Conservation (phyloP, 768 basidiomycete genomes). For the Lactarius hengduanensis region DNA sequence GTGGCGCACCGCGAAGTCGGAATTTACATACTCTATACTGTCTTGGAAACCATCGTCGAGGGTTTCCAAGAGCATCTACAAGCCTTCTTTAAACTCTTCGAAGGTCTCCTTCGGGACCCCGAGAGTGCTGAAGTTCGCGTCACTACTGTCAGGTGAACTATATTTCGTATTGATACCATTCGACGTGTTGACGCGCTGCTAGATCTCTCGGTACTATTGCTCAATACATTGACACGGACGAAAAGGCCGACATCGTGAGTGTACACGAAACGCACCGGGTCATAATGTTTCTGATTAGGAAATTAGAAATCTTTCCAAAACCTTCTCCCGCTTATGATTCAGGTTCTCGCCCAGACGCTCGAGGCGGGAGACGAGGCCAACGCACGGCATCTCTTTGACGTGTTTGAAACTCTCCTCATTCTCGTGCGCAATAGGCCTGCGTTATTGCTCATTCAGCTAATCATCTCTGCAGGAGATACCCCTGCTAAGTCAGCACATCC, state of each 20-base stretch:
- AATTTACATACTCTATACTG: slow-evolving; percentile 83
- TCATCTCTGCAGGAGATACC: slow-evolving; percentile 73
- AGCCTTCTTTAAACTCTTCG: slow-evolving; percentile 79
- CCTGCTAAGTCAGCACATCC: slow-evolving; percentile 85
- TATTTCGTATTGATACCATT: neutral
- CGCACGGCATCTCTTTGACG: slow-evolving; percentile 90
- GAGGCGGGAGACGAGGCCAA: slow-evolving; percentile 75
- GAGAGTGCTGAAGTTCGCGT: slow-evolving; percentile 89
- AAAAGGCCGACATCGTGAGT: slow-evolving; percentile 83
- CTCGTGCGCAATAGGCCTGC: slow-evolving; percentile 50
- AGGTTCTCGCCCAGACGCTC: slow-evolving; percentile 82
- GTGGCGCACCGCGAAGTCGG: slow-evolving; percentile 88
- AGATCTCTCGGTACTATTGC: slow-evolving; percentile 91
- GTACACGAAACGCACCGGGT: slow-evolving; percentile 1
- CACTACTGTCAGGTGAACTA: slow-evolving; percentile 72
- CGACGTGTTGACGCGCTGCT: neutral
- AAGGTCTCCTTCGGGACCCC: slow-evolving; percentile 68
- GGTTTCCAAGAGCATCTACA: slow-evolving; percentile 77
- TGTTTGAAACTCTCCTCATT: slow-evolving; percentile 93
- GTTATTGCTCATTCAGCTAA: neutral
- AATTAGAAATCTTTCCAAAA: slow-evolving; percentile 80
- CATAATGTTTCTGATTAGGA: slow-evolving; percentile 8
- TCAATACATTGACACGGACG: slow-evolving; percentile 85
- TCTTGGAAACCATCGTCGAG: slow-evolving; percentile 89
- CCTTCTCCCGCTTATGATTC: slow-evolving; percentile 84